phyloP scores from a whole-genome alignment of 345 rosid genomes.

The Noccaea bulbosa region DNA sequence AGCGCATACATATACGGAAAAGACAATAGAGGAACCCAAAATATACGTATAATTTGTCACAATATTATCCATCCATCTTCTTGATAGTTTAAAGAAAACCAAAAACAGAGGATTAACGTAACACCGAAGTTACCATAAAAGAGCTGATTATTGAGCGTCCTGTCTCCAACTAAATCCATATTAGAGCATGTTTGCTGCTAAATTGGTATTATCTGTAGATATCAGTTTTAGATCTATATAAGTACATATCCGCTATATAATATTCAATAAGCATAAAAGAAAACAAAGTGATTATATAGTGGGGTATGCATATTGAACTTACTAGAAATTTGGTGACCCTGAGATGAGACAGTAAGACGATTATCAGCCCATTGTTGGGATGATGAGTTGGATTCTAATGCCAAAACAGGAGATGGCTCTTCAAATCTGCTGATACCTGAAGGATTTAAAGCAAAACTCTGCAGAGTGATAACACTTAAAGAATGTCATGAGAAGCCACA shows the following conservation, averaged over 20 bases:
- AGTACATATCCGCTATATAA: not conserved
- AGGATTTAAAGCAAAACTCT: not conserved
- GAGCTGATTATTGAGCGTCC: not conserved
- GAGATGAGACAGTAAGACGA: not conserved
- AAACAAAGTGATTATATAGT: not conserved
- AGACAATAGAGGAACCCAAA: not conserved
- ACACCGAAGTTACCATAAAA: conserved; percentile 15
- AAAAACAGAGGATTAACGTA: conserved; percentile 9
- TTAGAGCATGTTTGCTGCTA: not conserved
- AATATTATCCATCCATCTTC: not conserved
- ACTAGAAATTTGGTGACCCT: not conserved
- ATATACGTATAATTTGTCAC: not conserved
- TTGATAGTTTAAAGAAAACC: not conserved
- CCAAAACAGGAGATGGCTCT: conserved; percentile 1
- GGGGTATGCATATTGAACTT: not conserved
- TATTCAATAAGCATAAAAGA: not conserved
- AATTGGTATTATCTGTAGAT: not conserved
- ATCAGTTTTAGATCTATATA: not conserved
- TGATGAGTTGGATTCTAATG: not conserved
- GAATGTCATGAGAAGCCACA: conserved; percentile 9
- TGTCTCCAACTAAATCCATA: not conserved
- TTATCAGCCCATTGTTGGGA: not conserved
- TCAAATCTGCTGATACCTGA: not conserved
- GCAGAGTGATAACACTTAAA: not conserved
- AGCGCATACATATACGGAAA: not conserved